A percentile compares a stretch with the other conserved stretches of the same genome.
Evolutionary conservation across 2,329 filamentous ascomycete genomes (phyloP).

Genomic region (Fusarium napiforme): DNA sequence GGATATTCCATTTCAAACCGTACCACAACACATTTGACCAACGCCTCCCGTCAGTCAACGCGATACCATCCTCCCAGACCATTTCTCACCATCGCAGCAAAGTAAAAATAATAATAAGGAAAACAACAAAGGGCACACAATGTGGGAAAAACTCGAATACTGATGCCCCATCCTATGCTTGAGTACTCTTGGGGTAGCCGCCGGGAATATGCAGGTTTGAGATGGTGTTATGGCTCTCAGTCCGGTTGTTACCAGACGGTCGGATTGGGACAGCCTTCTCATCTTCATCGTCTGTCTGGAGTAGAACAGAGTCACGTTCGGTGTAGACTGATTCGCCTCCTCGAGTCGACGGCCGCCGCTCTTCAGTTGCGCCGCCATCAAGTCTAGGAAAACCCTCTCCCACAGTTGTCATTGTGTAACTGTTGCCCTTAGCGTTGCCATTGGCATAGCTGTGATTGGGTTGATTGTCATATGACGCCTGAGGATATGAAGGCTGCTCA

Average conservation of each 20-base stretch:
- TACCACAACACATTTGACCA: conserved; percentile 22
- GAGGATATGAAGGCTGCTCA: conserved; percentile 18
- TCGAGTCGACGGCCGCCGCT: conserved; percentile 9
- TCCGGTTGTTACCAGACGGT: conserved; percentile 46
- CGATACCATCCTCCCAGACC: conserved; percentile 13
- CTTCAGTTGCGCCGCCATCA: conserved; percentile 12
- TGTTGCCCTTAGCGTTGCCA: conserved; percentile 15
- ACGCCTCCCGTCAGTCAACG: conserved; percentile 30
- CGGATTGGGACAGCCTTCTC: conserved; percentile 35
- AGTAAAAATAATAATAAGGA: conserved; percentile 22
- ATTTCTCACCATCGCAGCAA: not conserved
- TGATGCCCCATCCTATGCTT: conserved; percentile 58
- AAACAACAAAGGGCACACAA: conserved; percentile 14
- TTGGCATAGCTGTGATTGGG: conserved; percentile 20
- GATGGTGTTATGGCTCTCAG: conserved; percentile 64
- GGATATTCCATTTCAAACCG: conserved; percentile 24
- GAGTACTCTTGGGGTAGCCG: conserved; percentile 64
- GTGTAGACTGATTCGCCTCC: conserved; percentile 33
- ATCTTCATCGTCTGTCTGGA: conserved; percentile 41
- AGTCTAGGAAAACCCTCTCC: conserved; percentile 42
- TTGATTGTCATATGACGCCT: conserved; percentile 18
- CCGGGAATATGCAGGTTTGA: conserved; percentile 77
- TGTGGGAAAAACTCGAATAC: conserved; percentile 26
- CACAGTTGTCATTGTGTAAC: conserved; percentile 33
- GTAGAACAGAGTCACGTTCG: conserved; percentile 36